Percentiles rank a stretch among this genome's conserved stretches.
Conservation (phyloP, 495 filamentous ascomycete species). For the Chaetomidium leptoderma region DNA sequence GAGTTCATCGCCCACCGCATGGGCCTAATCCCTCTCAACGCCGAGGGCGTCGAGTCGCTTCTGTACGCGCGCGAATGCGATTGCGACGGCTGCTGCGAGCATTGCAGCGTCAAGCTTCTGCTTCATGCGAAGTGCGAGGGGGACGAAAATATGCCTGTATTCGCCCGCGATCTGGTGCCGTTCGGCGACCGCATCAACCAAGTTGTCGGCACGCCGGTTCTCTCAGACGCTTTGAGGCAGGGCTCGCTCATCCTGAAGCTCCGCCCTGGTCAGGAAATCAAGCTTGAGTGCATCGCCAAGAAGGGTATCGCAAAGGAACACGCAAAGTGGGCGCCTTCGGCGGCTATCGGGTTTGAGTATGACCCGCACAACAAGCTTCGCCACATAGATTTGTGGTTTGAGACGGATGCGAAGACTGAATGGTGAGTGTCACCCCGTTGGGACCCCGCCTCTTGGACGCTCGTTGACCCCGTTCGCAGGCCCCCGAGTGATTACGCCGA, state of each 20-base stretch:
- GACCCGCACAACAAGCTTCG: constrained; percentile 91
- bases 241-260: constrained; percentile 86
- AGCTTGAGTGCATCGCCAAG: constrained; percentile 88
- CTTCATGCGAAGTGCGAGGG: constrained; percentile 78
- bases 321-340: constrained; percentile 89
- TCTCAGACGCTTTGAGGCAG: constrained; percentile 72
- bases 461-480: constrained; percentile 48
- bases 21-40: constrained; percentile 83
- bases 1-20: constrained; percentile 93
- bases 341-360: constrained; percentile 95
- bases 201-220: constrained; percentile 70
- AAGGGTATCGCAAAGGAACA: constrained; percentile 99
- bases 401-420: constrained; percentile 75
- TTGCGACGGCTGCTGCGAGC: constrained; percentile 87
- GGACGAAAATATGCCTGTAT: constrained; percentile 82
- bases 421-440: constrained; percentile 60
- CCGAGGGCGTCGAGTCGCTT: constrained; percentile 75
- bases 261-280: constrained; percentile 79
- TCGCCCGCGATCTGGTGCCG: constrained; percentile 78
- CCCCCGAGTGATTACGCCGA: constrained; percentile 78
- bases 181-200: constrained; percentile 61
- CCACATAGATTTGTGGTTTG: constrained; percentile 91
- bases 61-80: constrained; percentile 93
- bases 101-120: constrained; percentile 77
- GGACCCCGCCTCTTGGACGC: background rate